Evolutionary conservation across 164 flowering plant genomes (phyloP), one percentile per base, ranked within the genome.

Genomic region (Aristolochia contorta): DNA sequence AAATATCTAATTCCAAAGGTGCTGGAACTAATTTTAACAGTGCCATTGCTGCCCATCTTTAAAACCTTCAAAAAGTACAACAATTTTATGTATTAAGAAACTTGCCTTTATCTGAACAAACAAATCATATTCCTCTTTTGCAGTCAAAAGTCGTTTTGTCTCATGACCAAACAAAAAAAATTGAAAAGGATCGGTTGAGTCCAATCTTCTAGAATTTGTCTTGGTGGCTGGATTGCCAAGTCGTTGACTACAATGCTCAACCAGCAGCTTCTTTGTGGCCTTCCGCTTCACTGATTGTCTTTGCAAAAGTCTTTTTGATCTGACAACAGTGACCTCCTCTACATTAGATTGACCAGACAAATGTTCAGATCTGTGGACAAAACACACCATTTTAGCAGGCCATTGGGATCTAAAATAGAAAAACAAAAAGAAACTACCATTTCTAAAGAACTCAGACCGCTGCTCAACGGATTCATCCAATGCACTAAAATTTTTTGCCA

Each of bases 241-340:
- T 50, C 53, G 73, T 30, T 68, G 68, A 61, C 50, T 60, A 22
- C 58, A 19, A 56, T 22, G 67, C 65, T 77, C 79, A 18, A 27
- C 70, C 16, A 55, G 73, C 55, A 67, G 61, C 47, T 47, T 59
- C 27, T 72, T 84, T 23, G 86, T 71, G 51, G 51, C 63, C 65
- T 54, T 73, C 32, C 87, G 82, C 60, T 57, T 83, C 73, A 74
- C 86, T 22, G 78, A 72, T 63, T 64, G 73, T 76, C 94, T 87
- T 72, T 89, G 83, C 18, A 74, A 57, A 57, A 66, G 82, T 57
- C 96, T 79, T 23, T 77, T 81, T 66, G 98, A 93, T 68, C 79
- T 78, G 33, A 89, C 87, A 22, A 58, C 73, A 58, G 64, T 72
- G 47, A 51, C 73, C 75, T 74, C 75, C 60, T 43, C 30, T 24